These are phyloP conservation scores for Leishmania major DNA, from an alignment of 208 protist species.

Conservation along the genomic window DNA sequence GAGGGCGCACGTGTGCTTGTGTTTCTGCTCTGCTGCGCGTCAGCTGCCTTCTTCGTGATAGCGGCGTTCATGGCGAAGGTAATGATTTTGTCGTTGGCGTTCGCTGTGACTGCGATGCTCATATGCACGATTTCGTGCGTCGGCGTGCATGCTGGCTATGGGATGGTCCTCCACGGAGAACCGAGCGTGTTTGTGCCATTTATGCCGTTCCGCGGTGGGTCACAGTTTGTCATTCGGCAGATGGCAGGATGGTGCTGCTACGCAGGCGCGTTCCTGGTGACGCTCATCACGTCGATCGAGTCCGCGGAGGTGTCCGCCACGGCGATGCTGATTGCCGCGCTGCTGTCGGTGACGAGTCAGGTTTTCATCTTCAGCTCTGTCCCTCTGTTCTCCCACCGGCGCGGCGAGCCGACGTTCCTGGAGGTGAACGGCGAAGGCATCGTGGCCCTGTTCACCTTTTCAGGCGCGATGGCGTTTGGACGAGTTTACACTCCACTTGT, in stretches of 20 bases:
- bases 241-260: constrained; percentile 69
- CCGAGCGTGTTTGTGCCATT: constrained; percentile 53
- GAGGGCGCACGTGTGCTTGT: constrained; percentile 56
- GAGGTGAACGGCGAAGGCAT: constrained; percentile 80
- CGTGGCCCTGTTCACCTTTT: constrained; percentile 69
- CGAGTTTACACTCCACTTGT: constrained; percentile 54
- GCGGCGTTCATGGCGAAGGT: constrained; percentile 52
- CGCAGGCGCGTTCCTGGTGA: constrained; percentile 49
- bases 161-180: constrained; percentile 43
- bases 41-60: constrained; percentile 60
- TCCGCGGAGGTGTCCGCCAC: constrained; percentile 31
- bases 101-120: constrained; percentile 52
- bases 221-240: constrained; percentile 63
- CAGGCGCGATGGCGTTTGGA: constrained; percentile 55
- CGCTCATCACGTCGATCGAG: constrained; percentile 63
- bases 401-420: constrained; percentile 49
- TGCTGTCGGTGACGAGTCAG: constrained; percentile 66
- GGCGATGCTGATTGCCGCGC: constrained; percentile 46
- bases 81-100: constrained; percentile 49
- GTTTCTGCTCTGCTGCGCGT: constrained; percentile 64
- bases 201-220: constrained; percentile 81
- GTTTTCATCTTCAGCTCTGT: constrained; percentile 67
- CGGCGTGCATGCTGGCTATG: constrained; percentile 71
- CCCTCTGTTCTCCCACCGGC: constrained; percentile 48
- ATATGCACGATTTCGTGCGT: constrained; percentile 69